Evolutionary conservation across 805 yeast genomes (phyloP), one percentile per base, ranked within the genome.

Genomic region (Yarrowia divulgata): DNA sequence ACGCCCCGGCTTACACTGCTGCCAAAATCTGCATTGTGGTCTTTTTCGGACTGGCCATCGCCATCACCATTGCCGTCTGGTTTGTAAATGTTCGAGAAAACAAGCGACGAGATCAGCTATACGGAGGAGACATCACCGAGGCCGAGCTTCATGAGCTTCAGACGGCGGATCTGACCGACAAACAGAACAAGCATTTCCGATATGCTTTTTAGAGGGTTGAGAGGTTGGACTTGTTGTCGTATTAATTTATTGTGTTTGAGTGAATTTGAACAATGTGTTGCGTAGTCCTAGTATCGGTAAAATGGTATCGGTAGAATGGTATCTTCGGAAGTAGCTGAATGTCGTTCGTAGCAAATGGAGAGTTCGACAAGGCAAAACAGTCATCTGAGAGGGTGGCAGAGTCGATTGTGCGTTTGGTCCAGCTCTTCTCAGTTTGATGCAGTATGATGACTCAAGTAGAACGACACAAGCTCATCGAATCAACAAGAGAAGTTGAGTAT

Each of bases 1-100:
- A 88, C 69, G 87, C 86, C n/a, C 93, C 93, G 8, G 74, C 77
- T 42, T 90, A 89, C 73, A 78, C 64, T 80, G 86, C 83, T 80
- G 88, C 73, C 83, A 90, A 54, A 83, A 87, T 39, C 82, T 87
- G 77, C 81, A 85, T 67, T 86, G 88, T 72, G 77, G 89, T 70
- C 79, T 82, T 88, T 8, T 84, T 85, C 63, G 79, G 82, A 46
- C 83, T 81, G 0, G 73, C 70, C 4, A 69, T 81, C 82, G 71
- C 76, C 81, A 43, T 87, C 85, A 39, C 71, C 81, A 54, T 81
- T n/a, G 32, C 64, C 29, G 63, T 74, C 35, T 68, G 69, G 54
- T 70, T 23, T 19, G 37, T 63, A 14, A 63, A 63, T 14, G 57
- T 63, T 16, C 8, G 69, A 48, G 90, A 87, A 74, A 89, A 89